Conservation (phyloP, 164 flowering plant species). For the Liriodendron chinense region DNA sequence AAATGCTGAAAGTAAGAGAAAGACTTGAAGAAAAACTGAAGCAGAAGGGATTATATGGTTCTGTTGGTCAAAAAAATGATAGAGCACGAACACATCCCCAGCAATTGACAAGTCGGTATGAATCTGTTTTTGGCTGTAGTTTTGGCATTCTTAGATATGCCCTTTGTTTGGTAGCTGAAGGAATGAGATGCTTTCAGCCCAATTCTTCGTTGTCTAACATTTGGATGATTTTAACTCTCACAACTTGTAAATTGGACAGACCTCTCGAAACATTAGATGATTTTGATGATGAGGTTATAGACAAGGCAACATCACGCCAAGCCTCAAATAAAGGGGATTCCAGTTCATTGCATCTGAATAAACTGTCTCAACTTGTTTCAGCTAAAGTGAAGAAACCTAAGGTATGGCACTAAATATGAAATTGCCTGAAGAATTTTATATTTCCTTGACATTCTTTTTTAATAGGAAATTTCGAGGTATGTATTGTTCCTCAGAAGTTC, state of each 20-base stretch:
- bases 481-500: too few species aligned
- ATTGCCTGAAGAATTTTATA: background rate
- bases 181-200: background rate
- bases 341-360: conserved; percentile 24
- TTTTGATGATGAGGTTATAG: conserved; percentile 68
- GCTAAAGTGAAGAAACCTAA: conserved; percentile 51
- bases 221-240: conserved; percentile 6
- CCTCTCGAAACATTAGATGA: conserved; percentile 71
- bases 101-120: conserved; percentile 50
- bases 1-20: conserved; percentile 85
- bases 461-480: background rate
- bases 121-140: background rate
- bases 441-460: background rate
- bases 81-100: conserved; percentile 24
- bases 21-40: conserved; percentile 80
- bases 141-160: background rate
- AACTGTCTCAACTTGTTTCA: conserved; percentile 40
- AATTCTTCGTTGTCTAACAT: background rate
- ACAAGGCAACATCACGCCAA: conserved; percentile 22
- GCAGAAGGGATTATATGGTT: conserved; percentile 52
- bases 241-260: conserved; percentile 32
- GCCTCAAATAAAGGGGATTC: conserved; percentile 28
- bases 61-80: conserved; percentile 32
- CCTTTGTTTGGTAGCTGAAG: background rate
- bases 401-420: conserved; percentile 39